phyloP scores from a whole-genome alignment of 2,329 filamentous ascomycete genomes.

The Aspergillus hortae region DNA sequence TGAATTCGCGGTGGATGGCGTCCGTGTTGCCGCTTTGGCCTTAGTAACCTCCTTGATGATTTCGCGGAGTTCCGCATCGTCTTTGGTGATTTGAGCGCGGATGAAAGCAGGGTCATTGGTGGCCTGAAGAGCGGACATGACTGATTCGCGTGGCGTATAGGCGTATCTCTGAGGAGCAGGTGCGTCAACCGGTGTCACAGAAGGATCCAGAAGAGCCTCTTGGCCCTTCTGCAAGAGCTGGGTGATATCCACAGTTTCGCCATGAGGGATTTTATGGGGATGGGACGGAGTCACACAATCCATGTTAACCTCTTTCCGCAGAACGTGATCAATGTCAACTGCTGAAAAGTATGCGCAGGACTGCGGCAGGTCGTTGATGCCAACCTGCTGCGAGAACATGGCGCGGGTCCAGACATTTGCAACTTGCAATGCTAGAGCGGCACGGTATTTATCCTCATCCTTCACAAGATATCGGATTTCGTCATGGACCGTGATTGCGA shows the following conservation, averaged over 20 bases:
- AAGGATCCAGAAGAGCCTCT: slow-evolving; percentile 65
- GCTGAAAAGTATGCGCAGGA: slow-evolving; percentile 94
- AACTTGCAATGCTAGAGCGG: slow-evolving; percentile 88
- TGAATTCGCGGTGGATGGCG: slow-evolving; percentile 14
- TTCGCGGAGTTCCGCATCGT: slow-evolving; percentile 69
- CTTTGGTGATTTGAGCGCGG: slow-evolving; percentile 75
- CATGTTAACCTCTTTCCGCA: slow-evolving; percentile 99
- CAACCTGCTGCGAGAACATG: slow-evolving; percentile 96
- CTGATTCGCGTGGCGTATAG: slow-evolving; percentile 69
- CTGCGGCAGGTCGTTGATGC: slow-evolving; percentile 91
- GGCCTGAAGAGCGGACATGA: slow-evolving; percentile 70
- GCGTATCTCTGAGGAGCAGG: slow-evolving; percentile 60
- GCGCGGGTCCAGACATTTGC: slow-evolving; percentile 95
- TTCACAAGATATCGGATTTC: slow-evolving; percentile 93
- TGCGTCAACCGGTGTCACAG: slow-evolving; percentile 54
- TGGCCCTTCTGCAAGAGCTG: slow-evolving; percentile 71
- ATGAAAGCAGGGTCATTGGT: slow-evolving; percentile 61
- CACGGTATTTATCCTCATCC: slow-evolving; percentile 78
- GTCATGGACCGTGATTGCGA: slow-evolving; percentile 94
- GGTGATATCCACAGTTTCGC: slow-evolving; percentile 80
- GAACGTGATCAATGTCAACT: slow-evolving; percentile 88
- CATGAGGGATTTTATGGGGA: slow-evolving; percentile 69
- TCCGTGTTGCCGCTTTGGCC: slow-evolving; percentile 15
- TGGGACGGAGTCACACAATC: slow-evolving; percentile 92
- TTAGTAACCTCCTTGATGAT: slow-evolving; percentile 63